A percentile compares a stretch with the other conserved stretches of the same genome.
Evolutionary conservation across 2,329 filamentous ascomycete genomes (phyloP).

Genomic region (Trichoderma arundinaceum): DNA sequence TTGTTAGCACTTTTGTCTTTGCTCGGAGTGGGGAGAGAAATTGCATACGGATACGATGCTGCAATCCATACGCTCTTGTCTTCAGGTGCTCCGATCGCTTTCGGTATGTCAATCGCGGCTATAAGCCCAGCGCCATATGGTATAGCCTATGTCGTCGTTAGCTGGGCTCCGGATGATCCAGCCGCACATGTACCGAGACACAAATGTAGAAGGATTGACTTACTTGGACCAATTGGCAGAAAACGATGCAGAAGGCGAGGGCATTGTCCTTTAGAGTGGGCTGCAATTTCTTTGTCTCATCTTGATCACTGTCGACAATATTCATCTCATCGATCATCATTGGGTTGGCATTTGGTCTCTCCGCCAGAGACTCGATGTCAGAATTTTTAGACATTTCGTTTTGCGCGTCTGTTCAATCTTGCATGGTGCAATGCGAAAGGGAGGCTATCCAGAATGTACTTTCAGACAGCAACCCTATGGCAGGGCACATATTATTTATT

Average conservation of each 20-base stretch:
- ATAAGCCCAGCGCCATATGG: slow-evolving; percentile 2
- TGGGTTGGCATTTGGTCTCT: not conserved
- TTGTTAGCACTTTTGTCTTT: not conserved
- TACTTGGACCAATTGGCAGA: slow-evolving; percentile 10
- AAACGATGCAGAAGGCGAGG: slow-evolving; percentile 2
- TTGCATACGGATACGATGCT: not conserved
- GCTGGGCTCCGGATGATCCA: not conserved
- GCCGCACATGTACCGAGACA: too few relatives aligned
- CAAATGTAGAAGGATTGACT: not conserved
- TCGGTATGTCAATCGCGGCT: slow-evolving; percentile 2
- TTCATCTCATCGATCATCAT: not conserved
- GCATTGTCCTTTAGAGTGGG: not conserved
- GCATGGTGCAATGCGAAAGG: not conserved
- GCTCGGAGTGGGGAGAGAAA: not conserved
- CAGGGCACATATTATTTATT: not conserved
- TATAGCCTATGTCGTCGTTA: not conserved
- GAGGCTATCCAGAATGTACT: not conserved
- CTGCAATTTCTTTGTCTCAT: not conserved
- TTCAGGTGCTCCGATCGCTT: not conserved
- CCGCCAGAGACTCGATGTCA: not conserved
- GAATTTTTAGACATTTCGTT: not conserved
- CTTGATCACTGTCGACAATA: not conserved
- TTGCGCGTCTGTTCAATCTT: not conserved
- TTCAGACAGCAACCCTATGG: too few relatives aligned
- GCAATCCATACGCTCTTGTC: slow-evolving; percentile 5